Evolutionary conservation across 805 yeast species (phyloP).

Genomic region (Hanseniaspora lindneri): DNA sequence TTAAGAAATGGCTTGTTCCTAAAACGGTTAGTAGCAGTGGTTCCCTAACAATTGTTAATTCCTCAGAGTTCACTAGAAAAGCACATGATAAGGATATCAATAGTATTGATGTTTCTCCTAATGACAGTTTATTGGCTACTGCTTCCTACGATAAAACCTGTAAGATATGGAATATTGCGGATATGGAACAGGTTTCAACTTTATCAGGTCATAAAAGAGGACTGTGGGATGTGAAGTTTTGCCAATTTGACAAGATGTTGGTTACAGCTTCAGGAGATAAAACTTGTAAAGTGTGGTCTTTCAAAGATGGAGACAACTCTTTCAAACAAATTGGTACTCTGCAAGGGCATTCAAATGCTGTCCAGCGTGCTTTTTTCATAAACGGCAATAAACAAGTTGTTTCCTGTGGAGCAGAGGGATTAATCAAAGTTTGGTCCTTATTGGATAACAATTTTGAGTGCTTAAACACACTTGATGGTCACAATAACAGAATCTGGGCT

Average conservation of each 20-base stretch:
- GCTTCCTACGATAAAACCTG: conserved; percentile 90
- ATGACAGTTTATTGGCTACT: conserved; percentile 77
- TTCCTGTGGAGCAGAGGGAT: conserved; percentile 83
- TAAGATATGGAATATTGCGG: conserved; percentile 73
- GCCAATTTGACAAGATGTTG: conserved; percentile 61
- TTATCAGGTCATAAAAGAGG: conserved; percentile 89
- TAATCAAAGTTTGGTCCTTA: conserved; percentile 81
- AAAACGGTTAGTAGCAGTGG: conserved; percentile 23
- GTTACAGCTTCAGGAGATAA: conserved; percentile 90
- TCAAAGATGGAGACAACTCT: conserved; percentile 45
- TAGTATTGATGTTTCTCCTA: conserved; percentile 78
- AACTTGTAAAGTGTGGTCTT: conserved; percentile 78
- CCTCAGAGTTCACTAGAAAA: conserved; percentile 77
- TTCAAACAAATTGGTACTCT: conserved; percentile 28
- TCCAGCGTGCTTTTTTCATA: conserved; percentile 66
- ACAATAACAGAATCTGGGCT: conserved; percentile 92
- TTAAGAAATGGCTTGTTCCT: conserved; percentile 76
- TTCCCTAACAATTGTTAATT: conserved; percentile 32
- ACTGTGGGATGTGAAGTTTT: conserved; percentile 81
- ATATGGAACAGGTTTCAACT: conserved; percentile 81
- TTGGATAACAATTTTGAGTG: conserved; percentile 53
- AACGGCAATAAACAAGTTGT: conserved; percentile 56
- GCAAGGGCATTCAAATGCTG: conserved; percentile 90
- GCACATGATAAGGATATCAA: conserved; percentile 97
- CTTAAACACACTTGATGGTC: conserved; percentile 78